Evolutionary conservation across 192 early-diverging fungal genomes (phyloP).

Genomic region (Lunasporangiospora selenospora): DNA sequence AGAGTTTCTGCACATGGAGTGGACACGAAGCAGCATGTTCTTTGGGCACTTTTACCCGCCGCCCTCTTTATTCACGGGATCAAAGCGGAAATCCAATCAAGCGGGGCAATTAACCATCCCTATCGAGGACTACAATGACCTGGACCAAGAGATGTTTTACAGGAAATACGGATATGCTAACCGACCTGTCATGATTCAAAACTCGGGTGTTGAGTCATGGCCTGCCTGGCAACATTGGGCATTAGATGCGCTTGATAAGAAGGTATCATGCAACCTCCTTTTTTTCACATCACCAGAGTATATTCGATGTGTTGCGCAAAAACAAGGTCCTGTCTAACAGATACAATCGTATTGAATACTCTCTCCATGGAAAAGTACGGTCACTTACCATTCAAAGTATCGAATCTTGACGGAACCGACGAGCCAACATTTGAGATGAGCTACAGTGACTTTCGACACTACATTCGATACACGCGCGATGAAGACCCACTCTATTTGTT

Average conservation of each 20-base stretch:
- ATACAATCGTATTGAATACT: too few species aligned
- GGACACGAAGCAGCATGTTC: conserved; percentile 44
- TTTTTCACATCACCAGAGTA: too few species aligned
- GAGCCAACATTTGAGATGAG: conserved; percentile 28
- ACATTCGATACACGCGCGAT: conserved; percentile 42
- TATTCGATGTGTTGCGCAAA: too few species aligned
- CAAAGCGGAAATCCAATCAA: not conserved
- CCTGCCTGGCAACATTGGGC: conserved; percentile 51
- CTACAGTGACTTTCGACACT: conserved; percentile 45
- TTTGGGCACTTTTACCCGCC: conserved; percentile 49
- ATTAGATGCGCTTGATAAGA: conserved; percentile 20
- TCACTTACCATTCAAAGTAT: conserved; percentile 33
- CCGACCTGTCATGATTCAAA: conserved; percentile 44
- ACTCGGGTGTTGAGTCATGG: conserved; percentile 50
- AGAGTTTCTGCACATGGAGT: conserved; percentile 39
- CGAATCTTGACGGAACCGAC: conserved; percentile 40
- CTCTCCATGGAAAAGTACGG: too few species aligned
- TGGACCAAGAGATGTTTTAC: conserved; percentile 39
- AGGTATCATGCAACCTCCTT: conserved; percentile 17
- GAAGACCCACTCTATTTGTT: conserved; percentile 55
- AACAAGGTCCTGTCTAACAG: too few species aligned
- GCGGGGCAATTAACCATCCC: conserved; percentile 11
- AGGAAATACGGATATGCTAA: conserved; percentile 36
- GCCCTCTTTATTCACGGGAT: conserved; percentile 15
- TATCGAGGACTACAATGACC: conserved; percentile 31